Base-by-base conservation (phyloP, 306 rosid genomes). In the Senna tora region DNA sequence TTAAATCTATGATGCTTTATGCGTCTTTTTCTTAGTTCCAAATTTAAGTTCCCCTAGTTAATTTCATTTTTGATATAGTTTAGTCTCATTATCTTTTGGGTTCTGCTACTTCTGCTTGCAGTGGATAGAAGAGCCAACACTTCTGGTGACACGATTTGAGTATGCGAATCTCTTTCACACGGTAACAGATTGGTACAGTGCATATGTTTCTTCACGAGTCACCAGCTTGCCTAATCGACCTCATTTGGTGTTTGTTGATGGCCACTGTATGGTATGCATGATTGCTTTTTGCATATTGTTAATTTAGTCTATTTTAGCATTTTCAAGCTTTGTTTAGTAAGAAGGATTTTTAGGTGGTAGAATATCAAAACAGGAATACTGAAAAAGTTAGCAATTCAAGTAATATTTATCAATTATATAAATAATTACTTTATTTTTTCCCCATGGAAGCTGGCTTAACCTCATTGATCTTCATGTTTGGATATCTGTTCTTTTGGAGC, bases 161-260 rank as follows among this genome's bases (percentile, higher is more conserved):
- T 94, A 94, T 76, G 98, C 98, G 7, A 94, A 94, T 81, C 88
- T 94, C 67, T 94, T 94, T 75, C 98, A 94, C 84, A 94, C 97
- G 1, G 62, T 94, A 61, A 91, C 98, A 0, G 98, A 94, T 75
- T 94, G 98, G 98, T 94, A 91, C 75, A 94, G 95, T 72, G 95
- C 95, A 15, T 94, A 94, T 69, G 98, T 87, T 45, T 79, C 95
- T 82, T 91, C 98, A 41, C 86, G 97, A 76, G 97, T 94, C 43
- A 77, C 87, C n/a, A 89, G 82, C 80, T 72, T 94, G 77, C 95
- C 96, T 28, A 87, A 79, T 78, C 96, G 96, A 65, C 98, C 97
- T 60, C 94, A 84, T 77, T 51, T 94, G 79, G 78, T 94, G 45
- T 91, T 94, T 71, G 77, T 94, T 12, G 98, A 94, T 15, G 97